Conservation (phyloP, 2,329 filamentous ascomycete species). For the Aureobasidium sp. region DNA sequence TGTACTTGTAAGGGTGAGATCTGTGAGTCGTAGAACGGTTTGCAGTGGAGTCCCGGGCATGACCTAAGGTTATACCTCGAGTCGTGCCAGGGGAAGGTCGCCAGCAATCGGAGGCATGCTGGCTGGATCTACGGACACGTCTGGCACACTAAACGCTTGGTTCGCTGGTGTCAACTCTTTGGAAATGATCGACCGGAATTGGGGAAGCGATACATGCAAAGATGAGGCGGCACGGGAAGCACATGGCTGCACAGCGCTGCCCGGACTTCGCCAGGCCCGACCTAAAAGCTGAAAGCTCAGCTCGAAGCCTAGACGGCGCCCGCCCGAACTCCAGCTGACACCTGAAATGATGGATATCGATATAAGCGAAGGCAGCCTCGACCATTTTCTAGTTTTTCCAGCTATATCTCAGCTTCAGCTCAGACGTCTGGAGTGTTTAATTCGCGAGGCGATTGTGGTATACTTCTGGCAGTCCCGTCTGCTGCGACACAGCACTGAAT, state of each 20-base stretch:
- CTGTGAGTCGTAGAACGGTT: background rate
- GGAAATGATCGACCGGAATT: conserved; percentile 3
- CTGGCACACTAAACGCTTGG: conserved; percentile 1
- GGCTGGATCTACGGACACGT: background rate
- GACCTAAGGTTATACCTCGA: conserved; percentile 3
- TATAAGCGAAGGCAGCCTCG: background rate
- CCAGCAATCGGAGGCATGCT: background rate
- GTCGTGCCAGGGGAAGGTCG: background rate
- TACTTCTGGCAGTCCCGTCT: background rate
- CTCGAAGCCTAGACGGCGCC: background rate
- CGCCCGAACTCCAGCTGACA: background rate
- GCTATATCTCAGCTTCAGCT: background rate
- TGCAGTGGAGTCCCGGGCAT: background rate
- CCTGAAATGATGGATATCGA: background rate
- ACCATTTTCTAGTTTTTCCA: background rate
- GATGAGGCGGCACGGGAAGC: background rate
- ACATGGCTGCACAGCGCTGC: background rate
- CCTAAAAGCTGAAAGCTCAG: background rate
- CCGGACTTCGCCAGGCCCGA: conserved; percentile 1
- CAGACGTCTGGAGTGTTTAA: background rate
- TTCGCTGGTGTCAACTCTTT: conserved; percentile 2
- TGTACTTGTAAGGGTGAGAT: background rate
- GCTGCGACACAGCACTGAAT: background rate
- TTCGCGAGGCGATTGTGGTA: background rate
- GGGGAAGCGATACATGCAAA: conserved; percentile 3